Percentiles rank a stretch among this genome's conserved stretches.
phyloP scores from a whole-genome alignment of 2,329 filamentous ascomycete species.

The Talaromyces pinophilus region DNA sequence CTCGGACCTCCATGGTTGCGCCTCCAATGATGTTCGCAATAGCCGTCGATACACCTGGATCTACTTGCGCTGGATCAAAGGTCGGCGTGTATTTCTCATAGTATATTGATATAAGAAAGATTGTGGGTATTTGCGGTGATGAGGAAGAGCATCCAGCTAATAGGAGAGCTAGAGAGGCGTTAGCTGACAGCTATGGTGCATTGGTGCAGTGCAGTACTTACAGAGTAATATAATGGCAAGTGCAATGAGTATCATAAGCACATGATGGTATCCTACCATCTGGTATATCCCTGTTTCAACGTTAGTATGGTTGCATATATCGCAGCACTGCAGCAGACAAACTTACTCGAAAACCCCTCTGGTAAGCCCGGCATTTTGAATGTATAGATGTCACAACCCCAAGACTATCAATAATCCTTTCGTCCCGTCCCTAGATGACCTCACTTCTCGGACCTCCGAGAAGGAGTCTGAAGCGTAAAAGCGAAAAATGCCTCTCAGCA shows the following conservation, averaged over 20 bases:
- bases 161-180: constrained; percentile 66
- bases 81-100: constrained; percentile 82
- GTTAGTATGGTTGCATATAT: neutral
- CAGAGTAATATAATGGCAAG: constrained; percentile 92
- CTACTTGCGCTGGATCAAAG: constrained; percentile 83
- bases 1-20: constrained; percentile 82
- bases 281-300: constrained; percentile 55
- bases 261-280: constrained; percentile 72
- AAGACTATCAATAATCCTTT: constrained; percentile 31
- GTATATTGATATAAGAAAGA: constrained; percentile 98
- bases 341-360: constrained; percentile 41
- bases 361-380: constrained; percentile 26
- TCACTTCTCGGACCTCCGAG: constrained; percentile 42
- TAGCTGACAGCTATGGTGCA: neutral
- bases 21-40: constrained; percentile 87
- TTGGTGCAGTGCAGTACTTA: constrained; percentile 54
- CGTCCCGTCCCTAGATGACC: constrained; percentile 25
- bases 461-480: constrained; percentile 22
- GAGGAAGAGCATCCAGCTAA: constrained; percentile 96
- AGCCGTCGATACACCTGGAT: constrained; percentile 81
- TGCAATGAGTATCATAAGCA: constrained; percentile 96
- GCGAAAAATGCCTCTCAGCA: constrained; percentile 11
- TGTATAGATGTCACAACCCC: constrained; percentile 32
- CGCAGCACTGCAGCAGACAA: neutral
- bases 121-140: constrained; percentile 88